A percentile compares a stretch with the other conserved stretches of the same genome.
phyloP scores from a whole-genome alignment of 1,139 yeast species.

The Pichia sp. region DNA sequence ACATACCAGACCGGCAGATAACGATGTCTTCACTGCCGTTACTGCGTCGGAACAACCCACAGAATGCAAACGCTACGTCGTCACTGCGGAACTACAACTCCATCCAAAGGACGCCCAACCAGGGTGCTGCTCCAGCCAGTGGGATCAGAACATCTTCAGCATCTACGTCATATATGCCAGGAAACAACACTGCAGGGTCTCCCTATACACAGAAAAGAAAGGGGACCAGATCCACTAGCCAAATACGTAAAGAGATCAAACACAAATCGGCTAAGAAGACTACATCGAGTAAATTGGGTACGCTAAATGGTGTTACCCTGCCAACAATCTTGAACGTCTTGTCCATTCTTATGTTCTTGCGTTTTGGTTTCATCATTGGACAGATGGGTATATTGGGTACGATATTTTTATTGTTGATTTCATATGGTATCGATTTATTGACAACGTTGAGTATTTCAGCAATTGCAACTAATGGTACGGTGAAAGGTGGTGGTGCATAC shows the following conservation, averaged over 20 bases:
- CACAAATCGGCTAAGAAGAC: neutral
- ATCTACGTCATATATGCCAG: slow-evolving; percentile 1
- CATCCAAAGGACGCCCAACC: neutral
- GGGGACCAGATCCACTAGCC: neutral
- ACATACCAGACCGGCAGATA: too few relatives aligned
- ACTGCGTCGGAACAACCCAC: slow-evolving; percentile 1
- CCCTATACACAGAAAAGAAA: neutral
- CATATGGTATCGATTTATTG: slow-evolving; percentile 63
- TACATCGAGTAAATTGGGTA: slow-evolving; percentile 53
- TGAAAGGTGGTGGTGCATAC: slow-evolving; percentile 83
- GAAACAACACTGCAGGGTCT: neutral
- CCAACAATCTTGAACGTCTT: slow-evolving; percentile 75
- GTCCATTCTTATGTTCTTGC: slow-evolving; percentile 76
- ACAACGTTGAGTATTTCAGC: slow-evolving; percentile 77
- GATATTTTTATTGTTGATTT: slow-evolving; percentile 52
- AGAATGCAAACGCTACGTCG: slow-evolving; percentile 4
- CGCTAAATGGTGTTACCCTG: slow-evolving; percentile 75
- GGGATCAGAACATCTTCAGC: neutral
- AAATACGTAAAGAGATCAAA: neutral
- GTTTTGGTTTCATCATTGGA: slow-evolving; percentile 79
- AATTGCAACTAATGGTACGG: slow-evolving; percentile 80
- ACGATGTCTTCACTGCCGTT: slow-evolving; percentile 12
- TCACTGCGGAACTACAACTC: slow-evolving; percentile 9
- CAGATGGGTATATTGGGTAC: slow-evolving; percentile 75
- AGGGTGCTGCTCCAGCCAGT: neutral